These are phyloP conservation scores for Diacronema lutheri DNA, from an alignment of 78 protist species.

Conservation along the genomic window DNA sequence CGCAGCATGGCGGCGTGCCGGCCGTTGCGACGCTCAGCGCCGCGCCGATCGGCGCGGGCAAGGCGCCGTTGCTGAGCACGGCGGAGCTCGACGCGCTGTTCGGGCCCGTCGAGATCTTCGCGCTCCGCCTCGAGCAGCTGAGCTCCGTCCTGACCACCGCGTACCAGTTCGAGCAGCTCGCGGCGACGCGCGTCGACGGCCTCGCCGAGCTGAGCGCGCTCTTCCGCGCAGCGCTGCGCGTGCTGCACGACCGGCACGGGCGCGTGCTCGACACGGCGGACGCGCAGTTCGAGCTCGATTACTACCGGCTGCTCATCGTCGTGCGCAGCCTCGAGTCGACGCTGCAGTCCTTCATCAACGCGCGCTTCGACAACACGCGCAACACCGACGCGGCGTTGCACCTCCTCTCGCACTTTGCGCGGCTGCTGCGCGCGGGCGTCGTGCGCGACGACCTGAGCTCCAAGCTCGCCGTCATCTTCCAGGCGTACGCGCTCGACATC, in stretches of 20 bases:
- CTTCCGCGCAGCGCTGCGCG: too few relatives aligned
- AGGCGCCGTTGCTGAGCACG: slow-evolving; percentile 38
- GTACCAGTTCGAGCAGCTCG: slow-evolving; percentile 35
- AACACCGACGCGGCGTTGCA: neutral
- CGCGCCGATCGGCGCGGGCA: too few relatives aligned
- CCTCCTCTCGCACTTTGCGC: slow-evolving; percentile 32
- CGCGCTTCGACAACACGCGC: slow-evolving; percentile 19
- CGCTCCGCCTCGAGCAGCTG: slow-evolving; percentile 34
- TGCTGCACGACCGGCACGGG: slow-evolving; percentile 9
- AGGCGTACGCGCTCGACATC: slow-evolving; percentile 23
- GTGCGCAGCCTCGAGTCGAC: too few relatives aligned
- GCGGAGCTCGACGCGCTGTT: slow-evolving; percentile 46
- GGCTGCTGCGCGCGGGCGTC: neutral
- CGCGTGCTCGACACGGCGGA: slow-evolving; percentile 11
- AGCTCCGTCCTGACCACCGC: slow-evolving; percentile 25
- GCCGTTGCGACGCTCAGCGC: too few relatives aligned
- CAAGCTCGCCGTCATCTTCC: slow-evolving; percentile 24
- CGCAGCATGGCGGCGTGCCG: too few relatives aligned
- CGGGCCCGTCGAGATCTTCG: slow-evolving; percentile 56
- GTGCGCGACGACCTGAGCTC: slow-evolving; percentile 1
- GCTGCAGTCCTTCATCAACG: slow-evolving; percentile 24
- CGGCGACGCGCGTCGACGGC: too few relatives aligned
- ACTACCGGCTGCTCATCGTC: too few relatives aligned
- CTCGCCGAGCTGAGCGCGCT: too few relatives aligned
- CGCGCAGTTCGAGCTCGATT: too few relatives aligned